Evolutionary conservation across 352 stramenopile genomes (phyloP), one percentile per base, ranked within the genome.

Genomic region (Phytophthora niederhauseri): DNA sequence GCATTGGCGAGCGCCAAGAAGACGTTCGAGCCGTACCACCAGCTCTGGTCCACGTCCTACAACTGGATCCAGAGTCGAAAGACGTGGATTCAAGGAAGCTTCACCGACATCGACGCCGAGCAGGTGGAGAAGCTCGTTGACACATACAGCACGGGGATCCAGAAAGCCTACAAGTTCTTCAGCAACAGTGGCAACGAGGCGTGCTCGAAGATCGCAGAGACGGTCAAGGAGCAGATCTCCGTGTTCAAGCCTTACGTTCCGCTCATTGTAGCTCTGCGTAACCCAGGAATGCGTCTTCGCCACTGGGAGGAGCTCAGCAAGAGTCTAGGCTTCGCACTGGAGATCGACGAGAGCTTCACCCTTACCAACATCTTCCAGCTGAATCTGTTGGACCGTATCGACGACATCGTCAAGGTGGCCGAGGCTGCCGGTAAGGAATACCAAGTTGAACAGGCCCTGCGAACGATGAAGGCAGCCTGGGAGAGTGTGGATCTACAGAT

Each of bases 351-450:
- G 59, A 93, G 80, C 41, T 94, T 96, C 53, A 95, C 85, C 22
- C 73, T 96, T 9, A 94, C 87, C 1, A 93, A 91, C 46, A 87
- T 96, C 24, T 94, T 96, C 38, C 82, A 94, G 63, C 76, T 96
- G 3, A 93, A 94, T 38, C 57, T 96, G 31, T 75, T 94, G 17
- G 86, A 95, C 24, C 90, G 95, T 19, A 91, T 97, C 19, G 94
- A 98, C 38, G 80, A 95, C 19, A 98, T 99, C 54, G 82, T 95
- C 7, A 98, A 98, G 61, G 85, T 98, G 19, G 85, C 89, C 0
- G 96, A 99, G 62, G 89, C 89, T 3, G 96, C 96, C 0, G 93
- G 92, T 0, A 98, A 99, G 74, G 96, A 99, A 65, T 98, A 97
- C 50, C 93, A 97, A 59, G 96, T 99, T 22, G 95, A 99, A 38